Conservation (phyloP, 148 eudicot genomes). For the Rhododendron kiyosumense region DNA sequence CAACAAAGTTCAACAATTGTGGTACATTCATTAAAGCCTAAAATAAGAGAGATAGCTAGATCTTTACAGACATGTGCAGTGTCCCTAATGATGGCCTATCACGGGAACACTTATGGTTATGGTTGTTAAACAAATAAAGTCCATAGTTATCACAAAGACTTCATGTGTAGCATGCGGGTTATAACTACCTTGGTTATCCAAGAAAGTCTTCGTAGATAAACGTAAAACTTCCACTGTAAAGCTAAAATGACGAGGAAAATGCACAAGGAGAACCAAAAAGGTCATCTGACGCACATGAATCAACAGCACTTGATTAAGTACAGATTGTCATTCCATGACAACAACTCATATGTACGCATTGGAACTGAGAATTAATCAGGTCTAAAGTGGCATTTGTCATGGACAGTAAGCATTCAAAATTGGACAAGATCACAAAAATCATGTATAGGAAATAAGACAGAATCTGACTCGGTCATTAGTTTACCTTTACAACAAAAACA, state of each 20-base stretch:
- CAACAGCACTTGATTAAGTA: neutral
- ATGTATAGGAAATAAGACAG: neutral
- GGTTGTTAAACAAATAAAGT: neutral
- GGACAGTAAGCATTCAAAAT: neutral
- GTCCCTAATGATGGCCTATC: neutral
- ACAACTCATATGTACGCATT: neutral
- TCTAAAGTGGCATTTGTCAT: neutral
- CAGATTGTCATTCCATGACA: neutral
- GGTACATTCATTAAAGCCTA: neutral
- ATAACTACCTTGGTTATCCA: neutral
- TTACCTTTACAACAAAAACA: conserved; percentile 89
- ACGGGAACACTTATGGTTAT: neutral
- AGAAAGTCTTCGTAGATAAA: neutral
- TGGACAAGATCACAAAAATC: neutral
- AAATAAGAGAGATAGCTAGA: neutral
- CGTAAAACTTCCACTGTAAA: neutral
- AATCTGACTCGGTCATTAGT: conserved; percentile 7
- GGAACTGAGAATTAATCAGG: neutral
- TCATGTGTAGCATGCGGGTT: neutral
- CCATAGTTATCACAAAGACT: neutral
- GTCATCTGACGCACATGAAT: neutral
- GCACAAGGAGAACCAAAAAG: neutral
- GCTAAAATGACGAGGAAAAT: neutral
- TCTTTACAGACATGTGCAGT: neutral
- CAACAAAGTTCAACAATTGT: neutral